phyloP scores from a whole-genome alignment of 1,139 yeast genomes.

The Hansenula lynferdii region DNA sequence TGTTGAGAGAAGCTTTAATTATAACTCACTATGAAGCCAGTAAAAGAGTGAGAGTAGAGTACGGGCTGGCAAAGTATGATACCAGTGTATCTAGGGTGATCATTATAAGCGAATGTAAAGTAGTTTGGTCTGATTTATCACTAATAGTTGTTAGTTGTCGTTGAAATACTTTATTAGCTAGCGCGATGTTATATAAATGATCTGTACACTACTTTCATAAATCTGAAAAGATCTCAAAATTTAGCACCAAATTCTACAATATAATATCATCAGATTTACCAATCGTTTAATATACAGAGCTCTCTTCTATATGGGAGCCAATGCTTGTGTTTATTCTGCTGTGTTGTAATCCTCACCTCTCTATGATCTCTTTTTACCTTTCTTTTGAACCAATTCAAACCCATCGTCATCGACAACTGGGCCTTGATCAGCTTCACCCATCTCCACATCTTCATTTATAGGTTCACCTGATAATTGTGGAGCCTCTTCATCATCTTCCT shows the following conservation, averaged over 20 bases:
- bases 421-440: constrained; percentile 29
- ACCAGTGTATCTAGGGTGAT: background rate
- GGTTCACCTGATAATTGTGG: constrained; percentile 8
- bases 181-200: background rate
- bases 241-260: too few species aligned
- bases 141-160: too few species aligned
- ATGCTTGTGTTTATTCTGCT: too few species aligned
- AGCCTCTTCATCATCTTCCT: constrained; percentile 27
- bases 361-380: constrained; percentile 39
- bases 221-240: too few species aligned
- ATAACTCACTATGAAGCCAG: background rate
- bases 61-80: background rate
- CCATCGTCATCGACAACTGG: constrained; percentile 93
- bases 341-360: too few species aligned
- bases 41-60: background rate
- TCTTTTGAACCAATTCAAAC: constrained; percentile 77
- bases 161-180: too few species aligned
- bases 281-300: too few species aligned
- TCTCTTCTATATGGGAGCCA: too few species aligned
- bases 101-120: background rate
- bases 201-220: background rate
- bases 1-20: background rate
- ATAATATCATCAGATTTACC: too few species aligned
- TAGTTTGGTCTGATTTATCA: too few species aligned
- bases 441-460: constrained; percentile 34